A percentile compares a stretch with the other conserved stretches of the same genome.
phyloP scores from a whole-genome alignment of 1,284 basidiomycete species.

The Lentinus polychrous region DNA sequence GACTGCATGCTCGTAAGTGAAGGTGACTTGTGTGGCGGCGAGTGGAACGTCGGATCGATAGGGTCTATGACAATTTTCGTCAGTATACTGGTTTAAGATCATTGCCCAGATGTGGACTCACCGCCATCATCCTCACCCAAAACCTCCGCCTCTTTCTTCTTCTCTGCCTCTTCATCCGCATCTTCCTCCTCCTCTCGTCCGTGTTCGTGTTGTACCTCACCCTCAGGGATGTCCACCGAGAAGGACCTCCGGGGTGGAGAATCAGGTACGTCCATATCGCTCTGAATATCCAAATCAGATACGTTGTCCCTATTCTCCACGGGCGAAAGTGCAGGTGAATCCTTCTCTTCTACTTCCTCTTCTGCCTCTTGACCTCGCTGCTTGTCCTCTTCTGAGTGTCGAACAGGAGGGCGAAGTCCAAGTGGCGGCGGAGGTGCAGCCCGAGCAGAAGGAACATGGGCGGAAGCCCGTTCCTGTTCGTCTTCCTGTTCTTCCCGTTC shows the following conservation, averaged over 20 bases:
- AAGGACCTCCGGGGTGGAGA: background rate
- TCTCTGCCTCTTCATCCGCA: constrained; percentile 9
- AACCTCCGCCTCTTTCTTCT: constrained; percentile 31
- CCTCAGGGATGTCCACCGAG: too few relatives aligned
- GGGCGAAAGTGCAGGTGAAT: constrained; percentile 3
- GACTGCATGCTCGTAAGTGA: constrained; percentile 2
- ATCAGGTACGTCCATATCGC: constrained; percentile 5
- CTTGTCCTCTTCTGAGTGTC: background rate
- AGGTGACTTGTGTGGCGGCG: constrained; percentile 22
- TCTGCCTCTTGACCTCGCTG: background rate
- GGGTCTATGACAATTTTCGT: constrained; percentile 38
- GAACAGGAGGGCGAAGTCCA: background rate
- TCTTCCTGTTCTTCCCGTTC: background rate
- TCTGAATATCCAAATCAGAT: constrained; percentile 3
- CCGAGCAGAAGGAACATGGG: background rate
- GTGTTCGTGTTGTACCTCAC: too few relatives aligned
- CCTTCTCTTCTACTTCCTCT: constrained; percentile 8
- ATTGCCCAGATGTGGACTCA: constrained; percentile 23
- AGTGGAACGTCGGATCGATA: constrained; percentile 57
- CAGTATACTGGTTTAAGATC: constrained; percentile 8
- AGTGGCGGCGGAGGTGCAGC: background rate
- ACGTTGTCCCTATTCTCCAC: constrained; percentile 5
- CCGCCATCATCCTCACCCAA: constrained; percentile 58
- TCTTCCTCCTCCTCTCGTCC: background rate
- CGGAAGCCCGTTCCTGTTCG: background rate